Conservation (phyloP, 345 rosid genomes). For the Populus nigra region DNA sequence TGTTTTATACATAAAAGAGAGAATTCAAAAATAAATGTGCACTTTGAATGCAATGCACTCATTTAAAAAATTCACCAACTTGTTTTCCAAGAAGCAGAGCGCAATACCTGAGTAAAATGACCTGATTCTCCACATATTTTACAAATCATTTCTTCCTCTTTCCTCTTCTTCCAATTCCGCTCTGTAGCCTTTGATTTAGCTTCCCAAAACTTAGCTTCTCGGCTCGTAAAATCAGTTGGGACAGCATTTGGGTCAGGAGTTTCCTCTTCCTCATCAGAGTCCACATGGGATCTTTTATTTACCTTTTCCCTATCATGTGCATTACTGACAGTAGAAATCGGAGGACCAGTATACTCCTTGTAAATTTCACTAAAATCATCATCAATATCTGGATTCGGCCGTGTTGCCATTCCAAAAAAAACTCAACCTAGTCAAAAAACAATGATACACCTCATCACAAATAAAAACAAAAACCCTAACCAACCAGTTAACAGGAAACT, state of each 20-base stretch:
- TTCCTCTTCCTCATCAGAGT: conserved; percentile 71
- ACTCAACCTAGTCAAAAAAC: not conserved
- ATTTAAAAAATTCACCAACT: not conserved
- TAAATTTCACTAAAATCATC: conserved; percentile 93
- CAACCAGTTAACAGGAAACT: not conserved
- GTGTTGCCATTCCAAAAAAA: conserved; percentile 55
- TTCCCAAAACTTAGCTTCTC: conserved; percentile 99
- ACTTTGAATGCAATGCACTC: not conserved
- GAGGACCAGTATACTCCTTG: conserved; percentile 96
- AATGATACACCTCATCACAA: not conserved
- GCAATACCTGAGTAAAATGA: conserved; percentile 89
- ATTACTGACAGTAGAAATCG: conserved; percentile 32
- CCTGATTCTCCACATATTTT: conserved; percentile 96
- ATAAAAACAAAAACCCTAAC: not conserved
- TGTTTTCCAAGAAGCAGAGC: not conserved
- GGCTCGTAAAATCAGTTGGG: conserved; percentile 95
- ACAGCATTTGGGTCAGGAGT: conserved; percentile 91
- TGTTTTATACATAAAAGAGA: not conserved
- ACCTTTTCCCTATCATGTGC: conserved; percentile 49
- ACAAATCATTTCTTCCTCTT: conserved; percentile 98
- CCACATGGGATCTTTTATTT: conserved; percentile 53
- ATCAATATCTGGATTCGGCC: conserved; percentile 71
- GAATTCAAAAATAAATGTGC: not conserved
- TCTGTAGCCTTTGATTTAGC: conserved; percentile 98
- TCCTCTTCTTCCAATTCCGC: conserved; percentile 97